A percentile compares a stretch with the other conserved stretches of the same genome.
Evolutionary conservation across 2,329 filamentous ascomycete species (phyloP).

Genomic region (Ophiostoma tasmaniense): DNA sequence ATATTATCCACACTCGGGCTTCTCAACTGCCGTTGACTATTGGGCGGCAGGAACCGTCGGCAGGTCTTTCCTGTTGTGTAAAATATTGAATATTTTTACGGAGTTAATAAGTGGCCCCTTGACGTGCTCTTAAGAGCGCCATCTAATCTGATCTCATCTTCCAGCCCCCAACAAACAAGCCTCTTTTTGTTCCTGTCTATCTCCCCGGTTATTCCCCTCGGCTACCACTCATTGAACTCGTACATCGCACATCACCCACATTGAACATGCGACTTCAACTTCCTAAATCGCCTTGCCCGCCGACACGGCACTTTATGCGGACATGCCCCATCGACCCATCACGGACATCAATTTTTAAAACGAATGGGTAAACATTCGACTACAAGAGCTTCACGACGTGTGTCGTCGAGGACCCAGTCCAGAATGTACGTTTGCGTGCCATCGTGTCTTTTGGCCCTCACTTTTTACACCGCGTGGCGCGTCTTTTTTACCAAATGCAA

Average conservation of each 20-base stretch:
- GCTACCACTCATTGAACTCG: neutral
- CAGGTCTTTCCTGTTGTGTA: neutral
- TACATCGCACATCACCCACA: neutral
- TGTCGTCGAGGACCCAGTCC: neutral
- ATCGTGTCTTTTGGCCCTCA: neutral
- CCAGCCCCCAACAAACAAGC: neutral
- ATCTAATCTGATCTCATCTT: slow-evolving; percentile 6
- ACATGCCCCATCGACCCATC: neutral
- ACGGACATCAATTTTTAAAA: neutral
- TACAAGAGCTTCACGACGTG: neutral
- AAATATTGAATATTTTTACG: neutral
- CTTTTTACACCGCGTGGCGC: neutral
- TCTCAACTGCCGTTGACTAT: neutral
- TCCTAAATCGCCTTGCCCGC: neutral
- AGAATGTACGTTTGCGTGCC: neutral
- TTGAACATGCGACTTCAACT: neutral
- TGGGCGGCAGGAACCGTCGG: neutral
- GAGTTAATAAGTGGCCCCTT: neutral
- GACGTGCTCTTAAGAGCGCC: neutral
- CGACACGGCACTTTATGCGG: neutral
- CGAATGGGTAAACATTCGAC: neutral
- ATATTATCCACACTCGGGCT: neutral
- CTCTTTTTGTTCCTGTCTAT: neutral
- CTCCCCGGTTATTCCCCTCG: neutral
- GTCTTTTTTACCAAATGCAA: neutral